A percentile compares a stretch with the other conserved stretches of the same genome.
phyloP scores from a whole-genome alignment of 306 rosid genomes.

The Cucumis cinereus region DNA sequence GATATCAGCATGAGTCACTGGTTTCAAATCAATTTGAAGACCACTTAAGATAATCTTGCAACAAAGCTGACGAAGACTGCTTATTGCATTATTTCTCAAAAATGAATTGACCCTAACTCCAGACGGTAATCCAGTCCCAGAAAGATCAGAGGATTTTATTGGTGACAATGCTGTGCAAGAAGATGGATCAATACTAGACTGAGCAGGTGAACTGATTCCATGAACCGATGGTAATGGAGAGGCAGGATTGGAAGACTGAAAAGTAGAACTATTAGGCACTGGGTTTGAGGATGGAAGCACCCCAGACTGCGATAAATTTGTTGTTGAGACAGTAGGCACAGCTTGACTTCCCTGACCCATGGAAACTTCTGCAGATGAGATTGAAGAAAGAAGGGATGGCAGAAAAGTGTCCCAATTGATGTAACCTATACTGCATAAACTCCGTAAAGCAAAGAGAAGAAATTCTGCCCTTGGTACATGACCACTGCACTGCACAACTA shows the following conservation, averaged over 20 bases:
- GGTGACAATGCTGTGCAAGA: slow-evolving; percentile 60
- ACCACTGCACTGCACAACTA: slow-evolving; percentile 76
- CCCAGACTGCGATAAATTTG: slow-evolving; percentile 58
- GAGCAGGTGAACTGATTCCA: slow-evolving; percentile 84
- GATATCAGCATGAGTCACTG: slow-evolving; percentile 67
- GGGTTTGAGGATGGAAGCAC: slow-evolving; percentile 49
- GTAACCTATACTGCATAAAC: slow-evolving; percentile 61
- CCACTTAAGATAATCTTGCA: slow-evolving; percentile 91
- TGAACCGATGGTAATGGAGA: slow-evolving; percentile 78
- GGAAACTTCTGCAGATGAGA: slow-evolving; percentile 56
- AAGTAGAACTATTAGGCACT: slow-evolving; percentile 43
- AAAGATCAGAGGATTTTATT: slow-evolving; percentile 62
- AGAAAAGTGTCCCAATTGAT: slow-evolving; percentile 85
- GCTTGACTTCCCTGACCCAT: slow-evolving; percentile 62
- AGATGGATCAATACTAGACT: slow-evolving; percentile 48
- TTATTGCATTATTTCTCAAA: slow-evolving; percentile 61
- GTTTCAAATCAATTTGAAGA: slow-evolving; percentile 63
- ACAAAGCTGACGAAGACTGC: slow-evolving; percentile 94
- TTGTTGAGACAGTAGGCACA: slow-evolving; percentile 42
- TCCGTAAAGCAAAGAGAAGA: slow-evolving; percentile 72
- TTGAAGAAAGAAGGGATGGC: slow-evolving; percentile 77
- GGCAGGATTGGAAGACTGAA: slow-evolving; percentile 83
- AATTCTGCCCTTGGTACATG: slow-evolving; percentile 89
- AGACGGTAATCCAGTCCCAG: slow-evolving; percentile 42
- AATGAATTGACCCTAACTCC: slow-evolving; percentile 38